Evolutionary conservation across 805 yeast species (phyloP), one percentile per base, ranked within the genome.

Genomic region (Schwanniomyces yamadae): DNA sequence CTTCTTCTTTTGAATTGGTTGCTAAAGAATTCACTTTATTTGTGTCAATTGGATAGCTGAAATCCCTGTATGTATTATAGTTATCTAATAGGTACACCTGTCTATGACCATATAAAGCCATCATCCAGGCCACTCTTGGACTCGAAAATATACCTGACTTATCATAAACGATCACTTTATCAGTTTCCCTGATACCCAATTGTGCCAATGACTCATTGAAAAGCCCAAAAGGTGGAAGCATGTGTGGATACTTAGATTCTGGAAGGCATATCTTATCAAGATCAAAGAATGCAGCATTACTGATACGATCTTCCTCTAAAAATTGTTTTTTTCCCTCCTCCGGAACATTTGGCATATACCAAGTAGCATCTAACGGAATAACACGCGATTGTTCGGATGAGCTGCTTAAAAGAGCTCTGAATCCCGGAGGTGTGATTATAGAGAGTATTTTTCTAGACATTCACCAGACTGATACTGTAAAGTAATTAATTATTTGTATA

Each of bases 91-190:
- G 53, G 44, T 68, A 73, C 16, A 89, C 83, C 23, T 77, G 61
- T 33, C 77, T 62, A 57, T 90, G 97, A 6, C 91, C 91, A 57
- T 84, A 87, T 1, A 84, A 66, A 23, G 80, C 73, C 50, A 93
- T 73, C 48, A 90, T 87, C 96, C 97, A 93, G 0, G 89, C 90
- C 12, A 85, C 95, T 46, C 99, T 73, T 24, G 97, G 96, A 2
- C 90, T 79, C 27, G 95, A 81, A 57, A 91, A 88, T 44, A 84
- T 80, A 2, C 95, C 95, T 32, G 75, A 73, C 45, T 80, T 80
- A 60, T 93, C 99, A 57, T 93, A 93, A 9, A 93, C 77, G 8
- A 93, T 82, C 25, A 93, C 54, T 10, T 68, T 62, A 46, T 90
- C 93, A 33, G 66, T 31, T 18, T 62, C 62, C 3, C 52, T 45